Conservation (phyloP, 2,329 filamentous ascomycete species). For the Aspergillus awamori region DNA sequence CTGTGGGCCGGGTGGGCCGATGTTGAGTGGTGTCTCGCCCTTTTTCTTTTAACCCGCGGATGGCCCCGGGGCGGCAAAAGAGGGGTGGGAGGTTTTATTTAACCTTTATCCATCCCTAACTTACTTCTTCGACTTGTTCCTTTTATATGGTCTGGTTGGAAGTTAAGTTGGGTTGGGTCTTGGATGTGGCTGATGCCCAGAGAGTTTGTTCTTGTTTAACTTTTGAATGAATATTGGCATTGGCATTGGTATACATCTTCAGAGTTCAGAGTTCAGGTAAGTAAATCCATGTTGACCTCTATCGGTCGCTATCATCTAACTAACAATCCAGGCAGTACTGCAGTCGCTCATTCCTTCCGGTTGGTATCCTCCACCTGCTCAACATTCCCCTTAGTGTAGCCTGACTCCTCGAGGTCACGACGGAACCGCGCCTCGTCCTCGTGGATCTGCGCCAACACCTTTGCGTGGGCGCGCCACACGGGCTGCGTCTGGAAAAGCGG, state of each 20-base stretch:
- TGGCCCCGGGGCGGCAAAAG: not conserved
- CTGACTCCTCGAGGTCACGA: constrained; percentile 23
- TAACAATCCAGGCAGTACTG: not conserved
- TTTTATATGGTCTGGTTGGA: too few relatives aligned
- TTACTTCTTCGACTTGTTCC: too few relatives aligned
- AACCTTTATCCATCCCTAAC: not conserved
- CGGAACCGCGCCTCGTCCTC: constrained; percentile 42
- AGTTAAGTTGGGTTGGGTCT: too few relatives aligned
- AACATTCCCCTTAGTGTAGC: constrained; percentile 13
- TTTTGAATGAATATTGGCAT: too few relatives aligned
- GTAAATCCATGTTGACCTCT: too few relatives aligned
- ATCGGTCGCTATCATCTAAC: too few relatives aligned
- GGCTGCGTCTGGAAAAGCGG: constrained; percentile 54
- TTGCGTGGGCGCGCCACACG: constrained; percentile 40
- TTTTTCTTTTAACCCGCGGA: not conserved
- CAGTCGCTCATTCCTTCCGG: not conserved
- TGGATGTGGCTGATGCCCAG: too few relatives aligned
- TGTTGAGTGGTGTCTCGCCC: too few relatives aligned
- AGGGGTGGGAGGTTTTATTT: not conserved
- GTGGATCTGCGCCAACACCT: constrained; percentile 36
- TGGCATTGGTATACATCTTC: too few relatives aligned
- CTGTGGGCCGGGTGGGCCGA: too few relatives aligned
- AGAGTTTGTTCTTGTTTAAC: too few relatives aligned
- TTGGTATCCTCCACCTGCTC: constrained; percentile 19
- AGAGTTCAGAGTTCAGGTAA: too few relatives aligned